These are phyloP conservation scores for Pilaira anomala DNA, from an alignment of 192 early-diverging fungal genomes.

Conservation along the genomic window DNA sequence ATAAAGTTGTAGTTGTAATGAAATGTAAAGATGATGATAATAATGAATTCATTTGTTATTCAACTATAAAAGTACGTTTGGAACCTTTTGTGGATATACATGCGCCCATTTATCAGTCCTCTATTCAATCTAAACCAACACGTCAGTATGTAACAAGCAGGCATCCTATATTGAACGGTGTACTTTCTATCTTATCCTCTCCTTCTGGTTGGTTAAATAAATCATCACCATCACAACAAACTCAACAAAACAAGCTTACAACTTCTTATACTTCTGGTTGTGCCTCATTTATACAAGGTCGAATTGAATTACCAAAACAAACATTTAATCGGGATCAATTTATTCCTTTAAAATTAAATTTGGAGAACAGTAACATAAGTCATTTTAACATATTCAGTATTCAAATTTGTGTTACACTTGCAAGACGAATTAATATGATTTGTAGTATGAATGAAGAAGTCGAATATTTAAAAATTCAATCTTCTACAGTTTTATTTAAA, in stretches of 20 bases:
- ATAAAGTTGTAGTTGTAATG: background rate
- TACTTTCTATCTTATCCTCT: background rate
- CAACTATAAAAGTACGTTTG: background rate
- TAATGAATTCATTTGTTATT: background rate
- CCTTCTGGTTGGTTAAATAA: background rate
- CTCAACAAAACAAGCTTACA: background rate
- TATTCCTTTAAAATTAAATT: background rate
- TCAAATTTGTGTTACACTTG: slow-evolving; percentile 4
- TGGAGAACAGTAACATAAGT: background rate
- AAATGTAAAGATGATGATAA: background rate
- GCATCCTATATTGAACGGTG: background rate
- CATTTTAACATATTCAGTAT: background rate
- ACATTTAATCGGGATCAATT: background rate
- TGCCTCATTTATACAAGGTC: background rate
- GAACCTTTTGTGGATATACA: slow-evolving; percentile 5
- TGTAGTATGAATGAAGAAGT: slow-evolving; percentile 11
- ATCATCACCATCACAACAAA: too few species aligned
- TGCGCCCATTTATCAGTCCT: background rate
- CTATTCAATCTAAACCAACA: background rate
- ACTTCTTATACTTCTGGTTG: too few species aligned
- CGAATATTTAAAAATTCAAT: background rate
- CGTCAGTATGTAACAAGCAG: background rate
- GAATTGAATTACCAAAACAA: background rate
- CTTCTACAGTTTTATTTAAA: background rate
- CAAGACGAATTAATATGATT: background rate